Base-by-base conservation (phyloP, 352 stramenopile genomes). In the Phytopythium aichiense region DNA sequence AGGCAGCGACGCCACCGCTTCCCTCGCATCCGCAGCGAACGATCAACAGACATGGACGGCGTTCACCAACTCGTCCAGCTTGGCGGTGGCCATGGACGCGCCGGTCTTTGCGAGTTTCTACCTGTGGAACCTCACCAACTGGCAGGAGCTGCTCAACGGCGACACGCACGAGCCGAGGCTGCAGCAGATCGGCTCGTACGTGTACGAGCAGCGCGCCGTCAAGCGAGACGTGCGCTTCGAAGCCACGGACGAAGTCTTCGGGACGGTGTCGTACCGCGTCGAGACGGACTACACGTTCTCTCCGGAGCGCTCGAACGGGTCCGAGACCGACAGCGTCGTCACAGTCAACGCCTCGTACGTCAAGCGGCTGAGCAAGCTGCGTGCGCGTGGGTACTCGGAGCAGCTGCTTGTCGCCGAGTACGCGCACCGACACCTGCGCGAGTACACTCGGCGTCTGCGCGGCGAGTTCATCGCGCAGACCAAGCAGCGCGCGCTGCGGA, bases 111-210 rank as follows among this genome's bases (percentile, higher is more conserved):
- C 71, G 31, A 88, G 79, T 57, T 84, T 89, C 33, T 91, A 88
- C 58, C 60, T 89, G 11, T 90, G 77, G 68, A 92, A 92, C 48
- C 64, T 92, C 68, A 87, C 79, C 3, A 91, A 92, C 52, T 69
- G 58, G 5, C 59, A 48, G n/a, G 61, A 64, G 12, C 61, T 92
- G 35, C 54, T 90, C 0, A 40, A 48, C 2, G 77, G 79, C 0
- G 38, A 46, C 3, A 58, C 23, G 13, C 63, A 58, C 11, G 15
- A 63, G 31, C 81, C 84, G 0, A 18, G 52, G 0, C 58, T 91
- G 5, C 28, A 77, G 22, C 73, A 92, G 64, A 56, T 91, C 28
- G 84, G 84, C 1, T 81, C 81, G 20, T 91, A 90, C 60, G 71
- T 65, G 40, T 92, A 92, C 78, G 73, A 81, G 62, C 86, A 89